Conservation (phyloP, 2,329 filamentous ascomycete species). For the Anisogramma anomala region DNA sequence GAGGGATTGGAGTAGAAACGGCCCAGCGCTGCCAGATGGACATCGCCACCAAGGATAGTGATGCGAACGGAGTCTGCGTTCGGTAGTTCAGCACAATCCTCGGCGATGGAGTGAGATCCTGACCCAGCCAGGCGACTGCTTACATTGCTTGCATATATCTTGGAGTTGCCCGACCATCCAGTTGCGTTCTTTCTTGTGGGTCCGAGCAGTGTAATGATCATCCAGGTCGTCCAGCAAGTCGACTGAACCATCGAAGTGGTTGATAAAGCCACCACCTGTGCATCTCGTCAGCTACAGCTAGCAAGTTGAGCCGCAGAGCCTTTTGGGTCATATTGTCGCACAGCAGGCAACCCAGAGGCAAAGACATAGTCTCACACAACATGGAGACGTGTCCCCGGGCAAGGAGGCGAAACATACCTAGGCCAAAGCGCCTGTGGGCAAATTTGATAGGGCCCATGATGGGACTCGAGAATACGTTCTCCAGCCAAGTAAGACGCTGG, state of each 20-base stretch:
- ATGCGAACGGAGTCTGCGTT: constrained; percentile 60
- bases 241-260: constrained; percentile 85
- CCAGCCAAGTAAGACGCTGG: constrained; percentile 82
- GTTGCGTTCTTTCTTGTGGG: constrained; percentile 81
- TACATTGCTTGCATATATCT: constrained; percentile 61
- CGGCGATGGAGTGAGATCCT: fast-evolving
- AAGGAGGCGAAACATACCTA: constrained; percentile 33
- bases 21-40: constrained; percentile 82
- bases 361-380: neutral
- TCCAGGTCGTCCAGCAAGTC: constrained; percentile 88
- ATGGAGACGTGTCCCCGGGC: neutral
- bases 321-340: too few relatives aligned
- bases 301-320: neutral
- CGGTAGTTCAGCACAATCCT: neutral
- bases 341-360: too few relatives aligned
- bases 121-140: neutral
- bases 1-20: constrained; percentile 90
- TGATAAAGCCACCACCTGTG: constrained; percentile 69
- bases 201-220: constrained; percentile 88
- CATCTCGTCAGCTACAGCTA: constrained; percentile 10
- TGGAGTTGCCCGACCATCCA: constrained; percentile 72
- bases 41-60: constrained; percentile 87
- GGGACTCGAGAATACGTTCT: constrained; percentile 80
- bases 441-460: constrained; percentile 82
- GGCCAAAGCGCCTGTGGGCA: constrained; percentile 78